Conservation (phyloP, 192 early-diverging fungal genomes). For the Phlyctochytrium arcticum region DNA sequence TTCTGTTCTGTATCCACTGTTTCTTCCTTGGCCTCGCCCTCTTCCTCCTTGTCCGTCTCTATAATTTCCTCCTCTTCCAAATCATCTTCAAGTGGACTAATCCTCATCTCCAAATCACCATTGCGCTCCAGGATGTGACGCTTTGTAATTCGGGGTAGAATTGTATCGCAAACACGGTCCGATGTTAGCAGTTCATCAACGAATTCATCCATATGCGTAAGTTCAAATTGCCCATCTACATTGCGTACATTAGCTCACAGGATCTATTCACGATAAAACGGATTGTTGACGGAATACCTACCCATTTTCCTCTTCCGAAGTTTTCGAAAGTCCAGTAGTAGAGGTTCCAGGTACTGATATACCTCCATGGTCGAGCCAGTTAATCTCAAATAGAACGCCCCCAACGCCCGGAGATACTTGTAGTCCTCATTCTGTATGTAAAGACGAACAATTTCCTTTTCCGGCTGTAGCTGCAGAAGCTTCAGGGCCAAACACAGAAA, state of each 20-base stretch:
- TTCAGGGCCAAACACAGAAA: constrained; percentile 89
- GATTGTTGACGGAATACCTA: constrained; percentile 13
- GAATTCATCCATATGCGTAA: constrained; percentile 87
- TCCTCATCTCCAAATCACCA: constrained; percentile 74
- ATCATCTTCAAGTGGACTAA: constrained; percentile 70
- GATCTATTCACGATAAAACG: not conserved
- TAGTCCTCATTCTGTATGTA: constrained; percentile 79
- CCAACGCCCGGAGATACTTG: constrained; percentile 86
- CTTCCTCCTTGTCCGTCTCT: not conserved
- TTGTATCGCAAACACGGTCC: constrained; percentile 80
- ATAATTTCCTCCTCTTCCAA: constrained; percentile 30
- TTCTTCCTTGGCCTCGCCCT: not conserved
- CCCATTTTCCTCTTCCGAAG: constrained; percentile 57
- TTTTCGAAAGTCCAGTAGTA: constrained; percentile 84
- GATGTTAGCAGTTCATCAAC: constrained; percentile 77
- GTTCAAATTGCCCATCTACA: constrained; percentile 42
- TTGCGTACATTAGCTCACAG: not conserved
- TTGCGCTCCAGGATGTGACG: constrained; percentile 79
- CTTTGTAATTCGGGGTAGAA: constrained; percentile 79
- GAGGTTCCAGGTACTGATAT: constrained; percentile 80
- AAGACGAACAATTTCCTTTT: constrained; percentile 77
- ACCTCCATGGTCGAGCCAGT: constrained; percentile 73
- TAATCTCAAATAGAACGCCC: constrained; percentile 83
- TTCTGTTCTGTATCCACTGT: not conserved
- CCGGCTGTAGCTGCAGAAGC: constrained; percentile 89